phyloP scores from a whole-genome alignment of 352 stramenopile genomes.

The Pythium periplocum region DNA sequence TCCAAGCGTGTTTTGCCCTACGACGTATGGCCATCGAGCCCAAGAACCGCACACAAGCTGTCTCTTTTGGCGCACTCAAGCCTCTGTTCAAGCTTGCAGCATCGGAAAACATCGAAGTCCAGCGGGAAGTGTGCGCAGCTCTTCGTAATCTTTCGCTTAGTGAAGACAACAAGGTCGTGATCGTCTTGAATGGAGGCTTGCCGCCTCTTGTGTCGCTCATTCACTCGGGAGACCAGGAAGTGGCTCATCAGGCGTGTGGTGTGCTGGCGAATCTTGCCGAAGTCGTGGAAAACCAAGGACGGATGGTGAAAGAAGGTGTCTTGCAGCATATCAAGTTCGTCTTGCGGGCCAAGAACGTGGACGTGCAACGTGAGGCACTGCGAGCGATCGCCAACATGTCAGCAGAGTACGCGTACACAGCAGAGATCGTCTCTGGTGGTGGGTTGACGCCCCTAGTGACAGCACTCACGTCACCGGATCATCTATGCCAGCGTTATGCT shows the following conservation, averaged over 20 bases:
- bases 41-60: conserved; percentile 89
- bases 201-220: conserved; percentile 83
- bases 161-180: conserved; percentile 91
- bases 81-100: conserved; percentile 84
- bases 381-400: conserved; percentile 94
- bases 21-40: conserved; percentile 89
- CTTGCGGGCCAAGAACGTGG: conserved; percentile 86
- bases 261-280: conserved; percentile 93
- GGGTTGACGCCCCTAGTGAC: conserved; percentile 85
- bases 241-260: conserved; percentile 86
- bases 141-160: conserved; percentile 90
- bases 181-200: conserved; percentile 83
- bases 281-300: conserved; percentile 92
- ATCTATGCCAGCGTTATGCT: conserved; percentile 91
- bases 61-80: conserved; percentile 89
- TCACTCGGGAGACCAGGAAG: conserved; percentile 87
- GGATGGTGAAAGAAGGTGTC: conserved; percentile 93
- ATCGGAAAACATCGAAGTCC: conserved; percentile 88
- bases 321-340: conserved; percentile 96
- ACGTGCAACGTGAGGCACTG: conserved; percentile 93
- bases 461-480: conserved; percentile 89
- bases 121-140: conserved; percentile 89
- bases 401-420: conserved; percentile 91
- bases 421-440: conserved; percentile 88
- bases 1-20: conserved; percentile 91